Conservation (phyloP, 352 stramenopile species). For the Globisporangium camurandrum region DNA sequence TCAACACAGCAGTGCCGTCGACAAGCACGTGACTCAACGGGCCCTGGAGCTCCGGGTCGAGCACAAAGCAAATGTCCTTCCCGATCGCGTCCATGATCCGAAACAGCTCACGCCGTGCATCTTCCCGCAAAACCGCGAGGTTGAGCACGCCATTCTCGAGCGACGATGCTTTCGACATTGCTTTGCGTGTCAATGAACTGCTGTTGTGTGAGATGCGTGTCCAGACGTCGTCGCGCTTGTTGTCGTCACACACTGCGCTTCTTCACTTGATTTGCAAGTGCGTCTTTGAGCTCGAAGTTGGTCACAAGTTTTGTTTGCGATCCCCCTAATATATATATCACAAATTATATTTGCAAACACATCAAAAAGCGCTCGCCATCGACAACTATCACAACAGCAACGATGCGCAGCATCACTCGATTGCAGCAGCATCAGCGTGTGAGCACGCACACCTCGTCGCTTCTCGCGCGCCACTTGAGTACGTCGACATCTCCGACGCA, state of each 20-base stretch:
- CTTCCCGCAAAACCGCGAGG: constrained; percentile 77
- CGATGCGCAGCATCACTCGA: not conserved
- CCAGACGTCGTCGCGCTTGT: too few species aligned
- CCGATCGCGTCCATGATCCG: constrained; percentile 78
- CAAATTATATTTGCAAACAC: too few species aligned
- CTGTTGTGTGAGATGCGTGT: not conserved
- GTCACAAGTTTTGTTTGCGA: too few species aligned
- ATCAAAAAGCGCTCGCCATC: too few species aligned
- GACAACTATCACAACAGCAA: not conserved
- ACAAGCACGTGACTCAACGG: constrained; percentile 83
- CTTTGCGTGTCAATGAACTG: not conserved
- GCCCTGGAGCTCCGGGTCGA: constrained; percentile 76
- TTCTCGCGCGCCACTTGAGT: not conserved
- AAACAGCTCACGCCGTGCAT: constrained; percentile 78
- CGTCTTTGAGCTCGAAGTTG: too few species aligned
- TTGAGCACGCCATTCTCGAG: constrained; percentile 83
- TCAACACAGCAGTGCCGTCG: constrained; percentile 78
- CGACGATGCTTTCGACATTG: constrained; percentile 73
- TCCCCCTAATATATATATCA: too few species aligned
- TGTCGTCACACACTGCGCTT: too few species aligned
- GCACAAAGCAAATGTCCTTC: constrained; percentile 84
- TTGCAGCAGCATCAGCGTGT: not conserved
- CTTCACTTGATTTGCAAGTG: too few species aligned
- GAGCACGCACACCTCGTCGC: not conserved
- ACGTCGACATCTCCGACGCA: not conserved